Conservation (phyloP, 2,329 filamentous ascomycete genomes). For the Tolypocladium tropicale region DNA sequence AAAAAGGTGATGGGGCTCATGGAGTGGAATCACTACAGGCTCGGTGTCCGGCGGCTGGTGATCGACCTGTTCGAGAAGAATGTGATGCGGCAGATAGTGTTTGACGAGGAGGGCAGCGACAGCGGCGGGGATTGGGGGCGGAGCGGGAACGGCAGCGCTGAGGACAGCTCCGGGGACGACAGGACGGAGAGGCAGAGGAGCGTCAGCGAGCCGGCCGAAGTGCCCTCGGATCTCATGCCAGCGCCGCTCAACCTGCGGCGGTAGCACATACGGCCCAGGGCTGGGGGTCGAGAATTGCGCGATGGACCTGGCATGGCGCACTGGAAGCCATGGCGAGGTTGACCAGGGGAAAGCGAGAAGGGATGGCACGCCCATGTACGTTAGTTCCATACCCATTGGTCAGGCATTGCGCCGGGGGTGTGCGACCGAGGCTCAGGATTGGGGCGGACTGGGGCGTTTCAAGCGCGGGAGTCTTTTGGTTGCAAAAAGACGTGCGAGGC, state of each 20-base stretch:
- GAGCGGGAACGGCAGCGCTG: slow-evolving; percentile 53
- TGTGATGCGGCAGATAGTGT: slow-evolving; percentile 74
- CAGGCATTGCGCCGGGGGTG: background rate
- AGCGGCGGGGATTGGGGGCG: slow-evolving; percentile 40
- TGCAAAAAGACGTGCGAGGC: background rate
- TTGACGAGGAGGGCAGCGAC: slow-evolving; percentile 59
- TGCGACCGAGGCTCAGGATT: background rate
- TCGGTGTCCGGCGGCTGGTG: slow-evolving; percentile 80
- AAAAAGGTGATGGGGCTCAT: slow-evolving; percentile 75
- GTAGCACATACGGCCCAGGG: background rate
- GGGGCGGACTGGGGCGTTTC: background rate
- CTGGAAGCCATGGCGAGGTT: background rate
- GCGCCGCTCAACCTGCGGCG: slow-evolving; percentile 21
- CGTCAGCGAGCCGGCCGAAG: slow-evolving; percentile 31
- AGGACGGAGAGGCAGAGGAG: slow-evolving; percentile 49
- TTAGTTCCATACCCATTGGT: background rate
- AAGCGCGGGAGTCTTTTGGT: background rate
- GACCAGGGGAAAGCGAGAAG: background rate
- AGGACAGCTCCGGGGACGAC: slow-evolving; percentile 38
- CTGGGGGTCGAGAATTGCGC: background rate
- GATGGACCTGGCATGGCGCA: background rate
- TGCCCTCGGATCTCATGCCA: slow-evolving; percentile 21
- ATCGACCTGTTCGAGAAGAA: slow-evolving; percentile 91
- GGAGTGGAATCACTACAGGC: slow-evolving; percentile 79
- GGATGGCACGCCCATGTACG: background rate